These are phyloP conservation scores for Evernia prunastri DNA, from an alignment of 495 filamentous ascomycete species.

Conservation along the genomic window DNA sequence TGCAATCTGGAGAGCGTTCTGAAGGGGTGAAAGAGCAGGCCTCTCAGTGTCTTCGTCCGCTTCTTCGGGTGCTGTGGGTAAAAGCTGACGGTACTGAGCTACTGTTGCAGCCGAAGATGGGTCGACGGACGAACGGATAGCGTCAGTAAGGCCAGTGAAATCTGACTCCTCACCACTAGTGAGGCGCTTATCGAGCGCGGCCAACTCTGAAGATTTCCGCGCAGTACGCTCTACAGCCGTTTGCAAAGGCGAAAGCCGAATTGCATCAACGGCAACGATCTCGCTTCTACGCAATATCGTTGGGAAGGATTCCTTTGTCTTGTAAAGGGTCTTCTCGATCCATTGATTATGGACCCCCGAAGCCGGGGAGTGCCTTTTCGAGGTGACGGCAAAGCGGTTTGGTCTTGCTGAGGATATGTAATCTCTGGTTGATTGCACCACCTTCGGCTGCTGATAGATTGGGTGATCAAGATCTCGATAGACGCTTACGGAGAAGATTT, in stretches of 20 bases:
- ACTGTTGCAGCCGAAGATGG: slow-evolving; percentile 60
- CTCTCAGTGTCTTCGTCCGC: slow-evolving; percentile 44
- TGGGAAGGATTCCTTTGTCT: slow-evolving; percentile 79
- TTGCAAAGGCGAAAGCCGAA: slow-evolving; percentile 67
- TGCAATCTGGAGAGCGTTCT: slow-evolving; percentile 78
- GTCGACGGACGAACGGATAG: slow-evolving; percentile 66
- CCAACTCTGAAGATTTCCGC: slow-evolving; percentile 82
- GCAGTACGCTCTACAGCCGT: slow-evolving; percentile 87
- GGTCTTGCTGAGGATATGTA: slow-evolving; percentile 73
- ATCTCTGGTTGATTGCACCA: slow-evolving; percentile 75
- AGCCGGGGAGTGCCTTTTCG: slow-evolving; percentile 57
- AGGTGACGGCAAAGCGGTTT: slow-evolving; percentile 64
- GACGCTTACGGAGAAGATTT: slow-evolving; percentile 70
- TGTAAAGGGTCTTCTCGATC: slow-evolving; percentile 82
- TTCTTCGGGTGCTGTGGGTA: slow-evolving; percentile 43
- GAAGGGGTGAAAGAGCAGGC: slow-evolving; percentile 40
- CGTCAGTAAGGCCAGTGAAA: slow-evolving; percentile 61
- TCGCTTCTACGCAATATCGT: slow-evolving; percentile 87
- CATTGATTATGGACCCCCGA: slow-evolving; percentile 61
- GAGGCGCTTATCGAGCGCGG: slow-evolving; percentile 65
- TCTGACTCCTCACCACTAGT: slow-evolving; percentile 63
- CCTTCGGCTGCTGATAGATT: slow-evolving; percentile 80
- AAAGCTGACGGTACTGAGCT: slow-evolving; percentile 63
- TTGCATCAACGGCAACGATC: slow-evolving; percentile 60
- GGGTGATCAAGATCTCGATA: slow-evolving; percentile 77